Evolutionary conservation across 176 grass and related monocot species (phyloP).

Genomic region (Leersia perrieri): DNA sequence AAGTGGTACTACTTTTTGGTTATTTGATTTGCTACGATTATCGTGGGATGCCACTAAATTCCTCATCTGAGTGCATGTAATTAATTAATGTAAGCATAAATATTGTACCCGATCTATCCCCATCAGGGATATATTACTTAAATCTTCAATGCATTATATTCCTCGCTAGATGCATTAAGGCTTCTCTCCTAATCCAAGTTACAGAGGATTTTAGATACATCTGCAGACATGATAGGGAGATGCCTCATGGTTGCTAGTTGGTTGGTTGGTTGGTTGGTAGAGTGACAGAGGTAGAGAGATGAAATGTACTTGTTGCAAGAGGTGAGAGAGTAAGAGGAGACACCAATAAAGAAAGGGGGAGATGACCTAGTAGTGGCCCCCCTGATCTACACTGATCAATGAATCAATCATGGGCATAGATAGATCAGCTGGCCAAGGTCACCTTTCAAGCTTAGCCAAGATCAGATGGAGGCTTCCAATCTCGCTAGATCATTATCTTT

Average conservation of each 20-base stretch:
- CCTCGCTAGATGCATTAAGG: neutral
- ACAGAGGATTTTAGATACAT: neutral
- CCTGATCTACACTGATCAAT: neutral
- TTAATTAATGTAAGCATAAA: neutral
- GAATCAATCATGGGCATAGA: conserved; percentile 5
- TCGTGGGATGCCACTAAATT: neutral
- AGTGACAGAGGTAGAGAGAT: neutral
- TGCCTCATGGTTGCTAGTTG: neutral
- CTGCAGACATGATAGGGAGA: conserved; percentile 38
- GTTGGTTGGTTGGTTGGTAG: conserved; percentile 10
- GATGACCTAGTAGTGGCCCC: conserved; percentile 27
- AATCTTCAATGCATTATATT: neutral
- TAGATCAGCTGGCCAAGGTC: neutral
- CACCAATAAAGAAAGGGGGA: conserved; percentile 32
- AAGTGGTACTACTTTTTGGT: neutral
- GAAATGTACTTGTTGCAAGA: conserved; percentile 22
- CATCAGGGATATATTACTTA: neutral
- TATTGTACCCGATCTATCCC: neutral
- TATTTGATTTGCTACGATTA: neutral
- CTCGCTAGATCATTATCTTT: conserved; percentile 31
- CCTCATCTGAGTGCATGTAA: neutral
- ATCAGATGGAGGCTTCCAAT: neutral
- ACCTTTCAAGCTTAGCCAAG: neutral
- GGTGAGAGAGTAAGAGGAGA: neutral
- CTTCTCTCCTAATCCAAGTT: neutral